Conservation (phyloP, 2,329 filamentous ascomycete species). For the Pseudogymnoascus sp. region DNA sequence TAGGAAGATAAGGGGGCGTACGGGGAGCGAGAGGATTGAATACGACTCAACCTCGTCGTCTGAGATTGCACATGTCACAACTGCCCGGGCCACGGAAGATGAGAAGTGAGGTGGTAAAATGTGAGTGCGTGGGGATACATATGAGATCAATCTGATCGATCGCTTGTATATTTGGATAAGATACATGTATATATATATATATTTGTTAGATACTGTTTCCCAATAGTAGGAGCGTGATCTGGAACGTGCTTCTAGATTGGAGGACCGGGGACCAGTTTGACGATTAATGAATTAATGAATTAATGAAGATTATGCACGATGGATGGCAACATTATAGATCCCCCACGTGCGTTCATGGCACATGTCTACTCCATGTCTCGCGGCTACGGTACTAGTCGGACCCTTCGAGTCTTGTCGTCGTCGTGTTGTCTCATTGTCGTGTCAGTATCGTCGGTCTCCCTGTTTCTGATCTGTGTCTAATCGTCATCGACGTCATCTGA, state of each 20-base stretch:
- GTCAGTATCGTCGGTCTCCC: background rate
- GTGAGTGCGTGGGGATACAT: background rate
- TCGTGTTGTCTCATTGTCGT: background rate
- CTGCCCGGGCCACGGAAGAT: background rate
- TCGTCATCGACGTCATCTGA: constrained; percentile 8
- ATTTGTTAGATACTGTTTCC: background rate
- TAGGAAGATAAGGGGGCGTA: background rate
- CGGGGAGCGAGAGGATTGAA: background rate
- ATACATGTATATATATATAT: constrained; percentile 1
- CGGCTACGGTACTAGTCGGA: background rate
- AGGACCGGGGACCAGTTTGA: background rate
- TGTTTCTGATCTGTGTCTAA: background rate
- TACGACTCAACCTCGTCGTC: constrained; percentile 2
- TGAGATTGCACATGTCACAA: background rate
- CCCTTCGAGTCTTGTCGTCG: background rate
- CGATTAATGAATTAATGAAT: background rate
- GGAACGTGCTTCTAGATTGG: background rate
- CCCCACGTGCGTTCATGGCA: background rate
- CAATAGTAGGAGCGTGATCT: background rate
- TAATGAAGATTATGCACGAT: background rate
- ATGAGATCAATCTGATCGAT: background rate
- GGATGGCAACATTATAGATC: background rate
- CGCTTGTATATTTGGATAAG: constrained; percentile 4
- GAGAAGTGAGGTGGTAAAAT: background rate
- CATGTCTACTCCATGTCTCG: background rate